A percentile compares a stretch with the other conserved stretches of the same genome.
phyloP scores from a whole-genome alignment of 225 moss, liverwort and hornwort genomes.

The Bryum argenteum region DNA sequence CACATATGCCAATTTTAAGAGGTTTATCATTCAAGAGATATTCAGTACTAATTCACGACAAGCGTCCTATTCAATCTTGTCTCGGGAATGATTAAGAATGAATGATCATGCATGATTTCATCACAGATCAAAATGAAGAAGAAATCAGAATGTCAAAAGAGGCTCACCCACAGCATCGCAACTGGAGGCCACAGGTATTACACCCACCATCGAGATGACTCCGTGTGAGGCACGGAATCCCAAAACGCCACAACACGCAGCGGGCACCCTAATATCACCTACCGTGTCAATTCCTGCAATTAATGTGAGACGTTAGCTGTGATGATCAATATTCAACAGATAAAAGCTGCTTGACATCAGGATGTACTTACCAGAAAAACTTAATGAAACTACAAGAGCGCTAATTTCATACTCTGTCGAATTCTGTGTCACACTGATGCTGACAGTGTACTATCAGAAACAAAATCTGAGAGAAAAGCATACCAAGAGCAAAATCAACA shows the following conservation, averaged over 20 bases:
- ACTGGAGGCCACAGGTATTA: slow-evolving; percentile 40
- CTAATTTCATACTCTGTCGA: background rate
- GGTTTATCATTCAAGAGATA: background rate
- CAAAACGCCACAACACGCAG: slow-evolving; percentile 47
- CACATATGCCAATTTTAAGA: background rate
- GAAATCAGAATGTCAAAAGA: background rate
- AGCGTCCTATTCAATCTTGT: background rate
- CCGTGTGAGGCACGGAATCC: slow-evolving; percentile 47
- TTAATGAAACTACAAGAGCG: slow-evolving; percentile 2
- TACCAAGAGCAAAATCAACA: slow-evolving; percentile 43
- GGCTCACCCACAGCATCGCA: slow-evolving; percentile 50
- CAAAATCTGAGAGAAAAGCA: slow-evolving; percentile 9
- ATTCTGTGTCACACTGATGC: background rate
- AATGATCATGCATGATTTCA: background rate
- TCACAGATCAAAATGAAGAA: background rate
- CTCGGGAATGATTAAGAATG: background rate
- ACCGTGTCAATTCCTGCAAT: slow-evolving; percentile 44
- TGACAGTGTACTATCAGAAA: slow-evolving; percentile 4
- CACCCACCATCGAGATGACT: slow-evolving; percentile 30
- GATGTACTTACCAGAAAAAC: background rate
- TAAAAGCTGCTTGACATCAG: background rate
- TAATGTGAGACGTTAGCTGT: slow-evolving; percentile 1
- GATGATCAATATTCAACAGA: slow-evolving; percentile 4
- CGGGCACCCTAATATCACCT: slow-evolving; percentile 43
- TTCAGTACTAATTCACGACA: background rate